These are phyloP conservation scores for Raffaelea ambrosiae DNA, from an alignment of 2,329 filamentous ascomycete species.

Conservation along the genomic window DNA sequence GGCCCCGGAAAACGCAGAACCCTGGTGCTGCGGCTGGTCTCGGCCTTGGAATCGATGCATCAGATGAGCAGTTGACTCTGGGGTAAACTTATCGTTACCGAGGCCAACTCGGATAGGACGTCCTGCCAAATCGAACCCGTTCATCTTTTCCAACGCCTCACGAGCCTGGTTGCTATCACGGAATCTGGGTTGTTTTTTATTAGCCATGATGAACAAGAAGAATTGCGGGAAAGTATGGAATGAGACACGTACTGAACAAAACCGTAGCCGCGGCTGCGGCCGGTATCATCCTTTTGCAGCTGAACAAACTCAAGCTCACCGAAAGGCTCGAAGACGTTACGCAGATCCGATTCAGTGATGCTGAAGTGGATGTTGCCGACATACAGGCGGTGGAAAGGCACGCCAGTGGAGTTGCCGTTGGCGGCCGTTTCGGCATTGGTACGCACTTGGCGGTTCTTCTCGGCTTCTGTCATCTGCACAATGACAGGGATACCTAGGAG, in stretches of 20 bases:
- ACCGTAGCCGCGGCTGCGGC: slow-evolving; percentile 87
- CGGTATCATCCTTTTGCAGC: slow-evolving; percentile 89
- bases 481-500: slow-evolving; percentile 98
- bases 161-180: slow-evolving; percentile 84
- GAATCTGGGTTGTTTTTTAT: slow-evolving; percentile 50
- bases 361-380: slow-evolving; percentile 99
- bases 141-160: slow-evolving; percentile 97
- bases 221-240: slow-evolving; percentile 44
- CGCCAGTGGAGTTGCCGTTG: slow-evolving; percentile 62
- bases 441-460: slow-evolving; percentile 96
- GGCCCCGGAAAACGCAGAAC: slow-evolving; percentile 83
- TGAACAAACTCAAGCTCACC: slow-evolving; percentile 97
- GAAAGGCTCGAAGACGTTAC: slow-evolving; percentile 95
- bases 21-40: slow-evolving; percentile 64
- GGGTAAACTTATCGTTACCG: slow-evolving; percentile 99
- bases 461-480: slow-evolving; percentile 94
- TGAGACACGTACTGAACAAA: no score
- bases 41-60: slow-evolving; percentile 85
- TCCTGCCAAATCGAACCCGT: slow-evolving; percentile 95
- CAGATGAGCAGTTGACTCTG: slow-evolving; percentile 88
- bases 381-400: slow-evolving; percentile 96
- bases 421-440: slow-evolving; percentile 55
- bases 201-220: neutral
- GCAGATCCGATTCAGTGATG: slow-evolving; percentile 90
- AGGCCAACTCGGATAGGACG: slow-evolving; percentile 97